Evolutionary conservation across 345 rosid species (phyloP), one percentile per base, ranked within the genome.

Genomic region (Eutrema yunnanense): DNA sequence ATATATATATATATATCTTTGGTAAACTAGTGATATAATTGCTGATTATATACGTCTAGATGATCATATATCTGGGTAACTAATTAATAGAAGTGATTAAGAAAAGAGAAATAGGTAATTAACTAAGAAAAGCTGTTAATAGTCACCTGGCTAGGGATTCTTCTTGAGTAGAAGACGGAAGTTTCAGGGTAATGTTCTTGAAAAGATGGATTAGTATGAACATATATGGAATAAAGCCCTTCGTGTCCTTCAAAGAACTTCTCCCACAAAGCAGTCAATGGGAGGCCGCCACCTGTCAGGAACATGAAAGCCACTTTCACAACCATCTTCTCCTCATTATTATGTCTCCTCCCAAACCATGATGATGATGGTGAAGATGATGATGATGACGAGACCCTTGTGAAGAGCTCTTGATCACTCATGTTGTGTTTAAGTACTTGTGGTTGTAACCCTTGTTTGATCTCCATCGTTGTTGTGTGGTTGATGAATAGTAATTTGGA

Each of bases 301-400:
- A 87, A 92, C 93, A 92, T 70, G 77, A 92, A 92, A 0, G 93
- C 97, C 60, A 92, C 85, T 58, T 87, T 92, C 3, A 78, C 80
- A 12, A 75, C 74, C 14, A 27, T 69, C 44, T 82, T 71, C 68
- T 46, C 73, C 13, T 60, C 71, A 42, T 65, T 33, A 27, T 65
- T 30, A 58, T 51, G 8, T 26, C 68, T 75, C 63, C 50, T 51
- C 50, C 49, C 69, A 51, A 75, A 76, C 79, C 66, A 70, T 62
- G 74, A 62, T 44, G 79, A 57, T 48, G 62, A 26, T 54, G 65
- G 2, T 46, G 68, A 65, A 5, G 66, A n/a, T 9, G 60, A 12
- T 64, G 64, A 26, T 13, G 71, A 19, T 49, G 73, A 75, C 9
- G 79, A 69, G 52, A 87, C 89, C 58, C 73, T 84, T 80, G 59